Evolutionary conservation across 2,329 filamentous ascomycete species (phyloP), one percentile per base, ranked within the genome.

Genomic region (Colletotrichum karsti): DNA sequence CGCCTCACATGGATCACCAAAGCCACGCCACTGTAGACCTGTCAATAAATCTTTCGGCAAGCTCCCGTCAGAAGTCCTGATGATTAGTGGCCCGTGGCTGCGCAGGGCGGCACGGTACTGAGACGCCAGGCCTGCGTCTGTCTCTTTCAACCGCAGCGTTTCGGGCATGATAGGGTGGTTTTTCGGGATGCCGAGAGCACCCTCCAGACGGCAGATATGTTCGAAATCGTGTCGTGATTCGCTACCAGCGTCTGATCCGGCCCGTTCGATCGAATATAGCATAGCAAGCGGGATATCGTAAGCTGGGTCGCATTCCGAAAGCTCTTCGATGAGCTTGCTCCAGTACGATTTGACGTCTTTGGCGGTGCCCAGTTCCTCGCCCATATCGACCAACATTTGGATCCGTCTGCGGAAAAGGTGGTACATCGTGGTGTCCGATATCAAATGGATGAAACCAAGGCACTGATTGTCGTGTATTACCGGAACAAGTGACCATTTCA

Each of bases 1-100:
- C 8, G 89, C 83, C n/a, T 85, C 83, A 63, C 90, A 91, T 5
- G 87, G 80, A 71, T 92, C 88, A 12, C 87, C 86, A 73, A 92
- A 92, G 1, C 91, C 90, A 70, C 90, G 84, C 84, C 87, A 89
- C 48, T 78, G 79, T 12, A 93, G 78, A 2, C 87, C 90, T 22
- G 88, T 80, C 46, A 92, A 81, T 57, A 93, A 79, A 22, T 81
- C 76, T 22, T 82, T 72, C 3, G 91, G 88, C 7, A 93, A 77
- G 37, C 87, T 90, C 7, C 84, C 85, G 65, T 86, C 81, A 18
- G 74, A 78, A 2, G 75, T 81, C 56, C 81, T 80, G 4, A 86
- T 72, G 2, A 84, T 69, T 0, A 84, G 71, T 0, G 83, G 82
- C 7, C 78, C 76, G 6, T 76, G 76, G 7, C 77, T 76, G 15